phyloP scores from a whole-genome alignment of 2,329 filamentous ascomycete genomes.

The Penicillium sp. region DNA sequence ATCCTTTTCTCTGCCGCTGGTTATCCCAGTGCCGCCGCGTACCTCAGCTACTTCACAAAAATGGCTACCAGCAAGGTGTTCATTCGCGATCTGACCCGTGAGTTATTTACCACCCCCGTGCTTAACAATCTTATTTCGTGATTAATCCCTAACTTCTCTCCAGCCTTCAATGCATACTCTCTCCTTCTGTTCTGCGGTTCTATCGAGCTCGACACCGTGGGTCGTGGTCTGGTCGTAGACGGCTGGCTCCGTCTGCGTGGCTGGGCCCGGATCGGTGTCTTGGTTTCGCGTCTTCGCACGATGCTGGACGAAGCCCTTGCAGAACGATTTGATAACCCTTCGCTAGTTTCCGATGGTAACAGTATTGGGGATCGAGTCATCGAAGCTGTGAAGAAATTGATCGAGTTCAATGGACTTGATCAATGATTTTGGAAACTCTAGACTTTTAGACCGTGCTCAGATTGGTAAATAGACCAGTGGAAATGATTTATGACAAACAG shows the following conservation, averaged over 20 bases:
- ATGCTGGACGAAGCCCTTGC: slow-evolving; percentile 87
- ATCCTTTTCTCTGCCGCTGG: slow-evolving; percentile 80
- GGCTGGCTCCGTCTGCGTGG: slow-evolving; percentile 84
- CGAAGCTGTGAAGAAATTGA: slow-evolving; percentile 72
- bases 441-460: background rate
- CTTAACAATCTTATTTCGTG: slow-evolving; percentile 6
- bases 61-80: slow-evolving; percentile 93
- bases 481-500: background rate
- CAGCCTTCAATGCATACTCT: slow-evolving; percentile 81
- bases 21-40: slow-evolving; percentile 73
- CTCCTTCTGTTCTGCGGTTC: slow-evolving; percentile 84
- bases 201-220: slow-evolving; percentile 83
- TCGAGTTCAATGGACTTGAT: slow-evolving; percentile 89
- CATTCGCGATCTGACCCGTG: slow-evolving; percentile 84
- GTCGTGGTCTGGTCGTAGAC: slow-evolving; percentile 84
- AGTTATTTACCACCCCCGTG: slow-evolving; percentile 38
- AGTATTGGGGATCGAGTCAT: slow-evolving; percentile 58
- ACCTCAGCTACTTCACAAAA: slow-evolving; percentile 87
- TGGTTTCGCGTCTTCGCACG: slow-evolving; percentile 77
- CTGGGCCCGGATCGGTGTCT: slow-evolving; percentile 91
- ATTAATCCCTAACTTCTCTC: background rate
- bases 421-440: slow-evolving; percentile 23
- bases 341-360: slow-evolving; percentile 52
- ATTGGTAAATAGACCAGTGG: background rate
- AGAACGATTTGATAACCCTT: slow-evolving; percentile 75